phyloP scores from a whole-genome alignment of 495 filamentous ascomycete genomes.

The Penicillium pancosmium region DNA sequence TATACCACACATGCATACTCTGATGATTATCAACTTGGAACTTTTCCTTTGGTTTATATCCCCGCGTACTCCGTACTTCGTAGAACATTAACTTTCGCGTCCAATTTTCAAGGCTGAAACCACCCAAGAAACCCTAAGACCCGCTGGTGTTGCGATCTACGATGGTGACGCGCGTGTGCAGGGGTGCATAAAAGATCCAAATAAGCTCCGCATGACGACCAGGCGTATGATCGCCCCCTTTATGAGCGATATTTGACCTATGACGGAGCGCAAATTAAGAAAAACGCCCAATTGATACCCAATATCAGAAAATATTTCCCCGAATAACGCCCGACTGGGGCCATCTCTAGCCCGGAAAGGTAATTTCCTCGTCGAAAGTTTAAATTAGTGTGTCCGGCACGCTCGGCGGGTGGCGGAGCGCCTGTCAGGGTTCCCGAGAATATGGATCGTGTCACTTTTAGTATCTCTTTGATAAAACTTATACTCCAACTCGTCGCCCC shows the following conservation, averaged over 20 bases:
- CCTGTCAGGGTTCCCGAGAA: not conserved
- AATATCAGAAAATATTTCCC: conserved; percentile 7
- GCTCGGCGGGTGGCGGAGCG: conserved; percentile 1
- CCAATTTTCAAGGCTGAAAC: not conserved
- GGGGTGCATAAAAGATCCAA: not conserved
- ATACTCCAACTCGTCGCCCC: not conserved
- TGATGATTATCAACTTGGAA: conserved; percentile 4
- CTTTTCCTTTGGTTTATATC: not conserved
- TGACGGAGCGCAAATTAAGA: not conserved
- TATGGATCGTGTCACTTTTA: not conserved
- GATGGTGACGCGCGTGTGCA: not conserved
- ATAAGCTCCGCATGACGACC: conserved; percentile 4
- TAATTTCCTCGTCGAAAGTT: not conserved
- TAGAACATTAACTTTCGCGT: not conserved
- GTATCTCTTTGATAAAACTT: not conserved
- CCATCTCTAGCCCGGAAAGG: not conserved
- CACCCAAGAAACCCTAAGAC: too few species aligned
- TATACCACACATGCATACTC: conserved; percentile 17
- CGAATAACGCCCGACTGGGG: conserved; percentile 2
- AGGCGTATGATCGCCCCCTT: conserved; percentile 8
- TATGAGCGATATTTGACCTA: conserved; percentile 1
- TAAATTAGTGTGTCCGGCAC: not conserved
- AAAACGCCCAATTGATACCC: conserved; percentile 18
- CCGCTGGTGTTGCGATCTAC: not conserved
- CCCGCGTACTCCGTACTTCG: too few species aligned